Conservation (phyloP, 2,329 filamentous ascomycete species). For the Pseudopithomyces maydicus region DNA sequence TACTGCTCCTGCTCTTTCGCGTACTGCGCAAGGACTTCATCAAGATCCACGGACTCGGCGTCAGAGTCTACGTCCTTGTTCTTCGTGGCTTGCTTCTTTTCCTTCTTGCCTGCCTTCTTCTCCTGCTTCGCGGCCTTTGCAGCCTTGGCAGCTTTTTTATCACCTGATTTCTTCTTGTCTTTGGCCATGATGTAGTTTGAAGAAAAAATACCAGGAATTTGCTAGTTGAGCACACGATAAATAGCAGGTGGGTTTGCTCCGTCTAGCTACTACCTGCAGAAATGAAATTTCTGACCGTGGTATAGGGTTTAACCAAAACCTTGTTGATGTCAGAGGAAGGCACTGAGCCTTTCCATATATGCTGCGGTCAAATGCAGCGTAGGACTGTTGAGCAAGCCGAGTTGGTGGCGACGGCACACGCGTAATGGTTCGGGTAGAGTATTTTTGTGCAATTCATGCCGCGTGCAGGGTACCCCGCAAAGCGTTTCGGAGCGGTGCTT, state of each 20-base stretch:
- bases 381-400: too few species aligned
- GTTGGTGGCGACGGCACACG: too few species aligned
- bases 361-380: too few species aligned
- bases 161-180: slow-evolving; percentile 57
- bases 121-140: slow-evolving; percentile 75
- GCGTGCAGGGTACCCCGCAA: slow-evolving; percentile 1
- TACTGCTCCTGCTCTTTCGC: slow-evolving; percentile 90
- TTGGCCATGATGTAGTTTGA: slow-evolving; percentile 51
- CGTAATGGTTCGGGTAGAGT: background rate
- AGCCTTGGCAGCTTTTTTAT: slow-evolving; percentile 56
- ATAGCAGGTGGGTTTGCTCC: too few species aligned
- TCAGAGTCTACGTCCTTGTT: slow-evolving; percentile 80
- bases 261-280: too few species aligned
- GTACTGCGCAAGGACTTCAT: slow-evolving; percentile 91
- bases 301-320: too few species aligned
- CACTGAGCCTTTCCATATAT: too few species aligned
- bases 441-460: slow-evolving; percentile 13
- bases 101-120: slow-evolving; percentile 75
- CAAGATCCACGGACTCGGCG: slow-evolving; percentile 89
- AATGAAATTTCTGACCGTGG: too few species aligned
- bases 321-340: too few species aligned
- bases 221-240: too few species aligned
- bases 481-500: slow-evolving; percentile 10
- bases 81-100: slow-evolving; percentile 80
- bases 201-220: too few species aligned